Evolutionary conservation across 1,139 yeast species (phyloP), one percentile per base, ranked within the genome.

Genomic region (Lodderomyces parapsilosis): DNA sequence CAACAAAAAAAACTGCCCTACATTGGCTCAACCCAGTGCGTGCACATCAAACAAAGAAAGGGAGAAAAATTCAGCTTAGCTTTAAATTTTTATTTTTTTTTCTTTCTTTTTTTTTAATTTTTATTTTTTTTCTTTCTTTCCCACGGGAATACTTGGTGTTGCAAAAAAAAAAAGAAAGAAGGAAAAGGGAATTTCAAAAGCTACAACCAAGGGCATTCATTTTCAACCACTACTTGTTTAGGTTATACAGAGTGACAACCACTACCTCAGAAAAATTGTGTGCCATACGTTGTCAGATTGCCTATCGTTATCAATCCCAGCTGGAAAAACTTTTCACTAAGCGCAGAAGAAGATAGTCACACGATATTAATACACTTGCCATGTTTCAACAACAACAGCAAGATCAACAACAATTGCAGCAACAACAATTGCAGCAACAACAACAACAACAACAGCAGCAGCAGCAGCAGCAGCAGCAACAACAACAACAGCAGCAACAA

Each of bases 331-430:
- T n/a, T n/a, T n/a, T n/a, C n/a, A n/a, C n/a, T n/a, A n/a, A n/a
- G n/a, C n/a, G n/a, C n/a, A n/a, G n/a, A 27, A 13, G 11, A 6
- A 27, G 31, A 27, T 6, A 30, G 25, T 19, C 36, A 35, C 38
- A 23, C 15, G 19, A 35, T n/a, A n/a, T 19, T n/a, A 11, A 33
- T n/a, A n/a, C 11, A 23, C 7, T 8, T 23, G 22, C 20, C n/a
- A 39, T 39, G 43, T 39, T 34, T 32, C 43, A 27, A 39, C 37
- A 39, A 27, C 38, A 35, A 17, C 43, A 40, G 13, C 40, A 25
- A 30, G 25, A 38, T 15, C 38, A 35, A 17, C 43, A 40, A 11
- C 40, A 25, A 30, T 39, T 34, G 25, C 43, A 27, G 32, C 37
- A 39, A 27, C 38, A 35, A 17, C 43, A 40, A 11, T 35, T 17